These are phyloP conservation scores for Hypoxylon sp. DNA, from an alignment of 2,329 filamentous ascomycete species.

Conservation along the genomic window DNA sequence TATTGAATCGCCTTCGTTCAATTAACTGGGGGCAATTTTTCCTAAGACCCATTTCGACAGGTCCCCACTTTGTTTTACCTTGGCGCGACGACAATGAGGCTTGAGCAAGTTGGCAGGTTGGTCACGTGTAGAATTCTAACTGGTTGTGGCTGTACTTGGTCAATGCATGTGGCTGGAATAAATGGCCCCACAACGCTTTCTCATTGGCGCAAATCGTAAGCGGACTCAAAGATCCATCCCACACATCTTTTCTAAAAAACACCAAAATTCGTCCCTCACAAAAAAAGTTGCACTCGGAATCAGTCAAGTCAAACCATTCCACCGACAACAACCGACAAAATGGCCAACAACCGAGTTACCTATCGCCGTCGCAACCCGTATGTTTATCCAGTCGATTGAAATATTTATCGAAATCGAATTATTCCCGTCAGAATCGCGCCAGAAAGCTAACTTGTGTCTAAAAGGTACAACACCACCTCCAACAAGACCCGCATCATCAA, in stretches of 20 bases:
- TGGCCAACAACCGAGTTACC: conserved; percentile 67
- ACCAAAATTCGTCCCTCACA: conserved; percentile 44
- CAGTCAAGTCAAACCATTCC: conserved; percentile 39
- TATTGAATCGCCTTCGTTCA: conserved; percentile 28
- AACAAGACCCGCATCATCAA: conserved; percentile 97
- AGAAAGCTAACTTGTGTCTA: conserved; percentile 28
- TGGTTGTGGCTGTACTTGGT: not conserved
- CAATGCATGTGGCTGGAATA: conserved; percentile 18
- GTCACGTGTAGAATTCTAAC: conserved; percentile 11
- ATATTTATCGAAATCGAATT: conserved; percentile 38
- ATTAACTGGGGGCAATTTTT: conserved; percentile 42
- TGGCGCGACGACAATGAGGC: not conserved
- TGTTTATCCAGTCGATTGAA: conserved; percentile 52
- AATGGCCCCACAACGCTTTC: conserved; percentile 4
- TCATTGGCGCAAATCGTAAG: conserved; percentile 41
- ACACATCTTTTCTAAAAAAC: conserved; percentile 41
- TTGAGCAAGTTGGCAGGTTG: not conserved
- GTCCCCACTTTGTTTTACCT: conserved; percentile 20
- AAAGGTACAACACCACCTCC: conserved; percentile 95
- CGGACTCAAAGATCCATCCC: conserved; percentile 43
- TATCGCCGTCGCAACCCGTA: conserved; percentile 84
- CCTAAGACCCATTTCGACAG: conserved; percentile 17
- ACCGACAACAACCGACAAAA: conserved; percentile 55
- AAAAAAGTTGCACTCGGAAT: conserved; percentile 44
- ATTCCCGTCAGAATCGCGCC: conserved; percentile 2